Evolutionary conservation across 495 filamentous ascomycete genomes (phyloP).

Genomic region (Articulospora tetracladia): DNA sequence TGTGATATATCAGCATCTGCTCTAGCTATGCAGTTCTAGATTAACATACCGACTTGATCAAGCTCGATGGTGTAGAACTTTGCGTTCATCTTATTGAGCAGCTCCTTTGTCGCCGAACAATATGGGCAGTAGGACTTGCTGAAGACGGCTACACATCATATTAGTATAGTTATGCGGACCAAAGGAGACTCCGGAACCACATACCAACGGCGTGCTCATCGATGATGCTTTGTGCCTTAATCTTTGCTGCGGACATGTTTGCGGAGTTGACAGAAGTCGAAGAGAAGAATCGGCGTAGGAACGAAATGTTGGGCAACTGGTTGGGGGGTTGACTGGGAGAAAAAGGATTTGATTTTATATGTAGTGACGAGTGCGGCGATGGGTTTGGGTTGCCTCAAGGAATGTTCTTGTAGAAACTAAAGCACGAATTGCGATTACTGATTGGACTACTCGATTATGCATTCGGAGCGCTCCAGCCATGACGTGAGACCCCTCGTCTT

Average conservation of each 20-base stretch:
- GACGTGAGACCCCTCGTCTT: background rate
- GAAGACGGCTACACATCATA: slow-evolving; percentile 67
- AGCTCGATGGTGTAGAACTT: slow-evolving; percentile 77
- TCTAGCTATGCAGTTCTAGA: background rate
- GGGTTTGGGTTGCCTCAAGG: background rate
- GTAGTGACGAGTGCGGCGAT: background rate
- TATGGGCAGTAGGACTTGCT: slow-evolving; percentile 97
- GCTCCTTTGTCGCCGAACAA: slow-evolving; percentile 73
- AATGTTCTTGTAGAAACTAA: background rate
- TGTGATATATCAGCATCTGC: slow-evolving; percentile 27
- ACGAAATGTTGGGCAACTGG: slow-evolving; percentile 59
- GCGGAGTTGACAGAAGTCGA: slow-evolving; percentile 50
- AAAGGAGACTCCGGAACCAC: slow-evolving; percentile 32
- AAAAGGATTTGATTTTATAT: background rate
- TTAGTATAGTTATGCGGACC: background rate
- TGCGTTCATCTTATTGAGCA: slow-evolving; percentile 64
- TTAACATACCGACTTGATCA: slow-evolving; percentile 69
- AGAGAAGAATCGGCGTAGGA: slow-evolving; percentile 75
- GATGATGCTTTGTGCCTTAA: slow-evolving; percentile 82
- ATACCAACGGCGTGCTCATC: slow-evolving; percentile 86
- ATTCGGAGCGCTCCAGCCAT: background rate
- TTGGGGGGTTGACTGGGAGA: slow-evolving; percentile 2
- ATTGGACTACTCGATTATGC: background rate
- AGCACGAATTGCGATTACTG: background rate
- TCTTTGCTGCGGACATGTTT: slow-evolving; percentile 80